Conservation (phyloP, 2,329 filamentous ascomycete species). For the Plenodomus biglobosus region DNA sequence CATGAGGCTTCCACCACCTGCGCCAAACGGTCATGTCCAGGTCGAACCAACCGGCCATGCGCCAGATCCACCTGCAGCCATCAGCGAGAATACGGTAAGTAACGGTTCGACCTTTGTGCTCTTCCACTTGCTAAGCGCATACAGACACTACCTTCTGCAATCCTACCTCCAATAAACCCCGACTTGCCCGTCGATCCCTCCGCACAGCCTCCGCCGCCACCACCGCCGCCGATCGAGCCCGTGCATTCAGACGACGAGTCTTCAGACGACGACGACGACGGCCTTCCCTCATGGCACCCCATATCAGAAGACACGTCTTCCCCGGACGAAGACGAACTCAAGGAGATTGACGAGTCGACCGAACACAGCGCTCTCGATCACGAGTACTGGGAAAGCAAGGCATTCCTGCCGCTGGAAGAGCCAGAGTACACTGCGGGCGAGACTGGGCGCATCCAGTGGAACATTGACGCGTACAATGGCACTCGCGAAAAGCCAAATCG, state of each 20-base stretch:
- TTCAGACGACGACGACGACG: constrained; percentile 44
- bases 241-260: constrained; percentile 37
- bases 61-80: constrained; percentile 3
- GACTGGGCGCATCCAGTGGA: constrained; percentile 61
- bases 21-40: constrained; percentile 10
- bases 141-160: constrained; percentile 6
- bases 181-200: constrained; percentile 26
- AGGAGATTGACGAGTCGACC: constrained; percentile 55
- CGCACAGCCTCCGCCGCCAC: constrained; percentile 36
- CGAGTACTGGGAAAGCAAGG: constrained; percentile 60
- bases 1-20: constrained; percentile 18
- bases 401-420: constrained; percentile 59
- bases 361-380: constrained; percentile 61
- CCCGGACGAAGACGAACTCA: constrained; percentile 60
- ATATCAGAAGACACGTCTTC: constrained; percentile 58
- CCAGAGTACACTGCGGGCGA: constrained; percentile 58
- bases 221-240: constrained; percentile 36
- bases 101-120: not conserved
- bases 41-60: constrained; percentile 9
- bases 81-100: constrained; percentile 20
- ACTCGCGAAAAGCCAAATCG: constrained; percentile 62
- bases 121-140: constrained; percentile 8
- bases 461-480: constrained; percentile 60
- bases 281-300: constrained; percentile 52
- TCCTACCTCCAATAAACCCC: constrained; percentile 18